These are phyloP conservation scores for Spathaspora sp. DNA, from an alignment of 1,139 yeast species.

Conservation along the genomic window DNA sequence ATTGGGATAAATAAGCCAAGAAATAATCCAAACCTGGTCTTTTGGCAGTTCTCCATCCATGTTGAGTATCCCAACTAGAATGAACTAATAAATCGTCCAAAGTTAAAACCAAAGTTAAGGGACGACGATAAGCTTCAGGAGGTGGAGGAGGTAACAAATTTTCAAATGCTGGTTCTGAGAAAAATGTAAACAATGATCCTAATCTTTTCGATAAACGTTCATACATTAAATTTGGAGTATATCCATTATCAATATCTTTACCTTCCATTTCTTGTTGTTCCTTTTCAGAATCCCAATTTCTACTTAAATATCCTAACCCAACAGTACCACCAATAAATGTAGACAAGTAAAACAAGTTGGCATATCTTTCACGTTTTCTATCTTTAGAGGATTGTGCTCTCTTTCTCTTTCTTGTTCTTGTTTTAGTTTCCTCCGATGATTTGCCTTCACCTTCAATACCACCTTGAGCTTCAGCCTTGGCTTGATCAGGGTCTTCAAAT, in stretches of 20 bases:
- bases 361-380: conserved; percentile 57
- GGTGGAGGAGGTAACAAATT: conserved; percentile 87
- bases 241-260: conserved; percentile 65
- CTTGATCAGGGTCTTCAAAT: conserved; percentile 46
- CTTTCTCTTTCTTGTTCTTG: conserved; percentile 46
- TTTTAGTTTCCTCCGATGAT: conserved; percentile 13
- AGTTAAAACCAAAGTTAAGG: conserved; percentile 83
- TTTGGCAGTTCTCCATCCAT: conserved; percentile 98
- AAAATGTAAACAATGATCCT: conserved; percentile 73
- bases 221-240: conserved; percentile 63
- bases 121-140: conserved; percentile 90
- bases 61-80: conserved; percentile 86
- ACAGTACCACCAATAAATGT: conserved; percentile 60
- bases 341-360: conserved; percentile 66
- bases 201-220: conserved; percentile 70
- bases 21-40: conserved; percentile 98
- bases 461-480: conserved; percentile 15
- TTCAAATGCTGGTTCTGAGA: conserved; percentile 92
- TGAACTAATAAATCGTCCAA: conserved; percentile 89
- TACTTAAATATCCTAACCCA: conserved; percentile 71
- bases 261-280: conserved; percentile 53
- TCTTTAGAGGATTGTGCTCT: conserved; percentile 63
- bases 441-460: conserved; percentile 13
- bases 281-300: conserved; percentile 86
- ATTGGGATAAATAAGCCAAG: conserved; percentile 89